Base-by-base conservation (phyloP, 306 rosid species). In the Sicyos edulis region DNA sequence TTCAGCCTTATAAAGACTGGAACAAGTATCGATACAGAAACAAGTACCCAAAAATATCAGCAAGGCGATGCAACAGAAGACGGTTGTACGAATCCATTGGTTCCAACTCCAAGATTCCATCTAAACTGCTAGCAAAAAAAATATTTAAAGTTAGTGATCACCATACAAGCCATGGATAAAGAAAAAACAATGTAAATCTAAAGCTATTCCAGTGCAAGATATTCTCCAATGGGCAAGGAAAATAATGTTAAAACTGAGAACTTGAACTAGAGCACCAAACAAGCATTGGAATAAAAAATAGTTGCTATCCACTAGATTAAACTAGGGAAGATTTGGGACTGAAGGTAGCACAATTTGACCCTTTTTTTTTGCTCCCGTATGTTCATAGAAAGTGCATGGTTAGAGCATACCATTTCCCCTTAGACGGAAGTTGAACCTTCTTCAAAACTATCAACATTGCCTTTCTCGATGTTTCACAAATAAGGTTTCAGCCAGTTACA, bases 1-100 rank as follows among this genome's bases (percentile, higher is more conserved):
- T 21, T 34, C 60, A 51, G 24, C 34, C 21, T 61, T 16, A 29
- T 19, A 52, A 11, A 7, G 65, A 65, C 3, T 11, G 24, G 5
- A 20, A 5, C 8, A 22, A 26, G 22, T 63, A 42, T 47, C 12
- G 26, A 53, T 32, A 32, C 70, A 54, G 60, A 75, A 71, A 70
- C 70, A 63, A 4, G 51, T 82, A 93, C 99, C 97, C 97, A 85
- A 93, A 93, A 82, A 93, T 93, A 82, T 93, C 99, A 45, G 99
- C 97, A 82, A 93, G 97, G 60, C 96, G 97, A 69, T 93, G 99
- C 86, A 93, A 85, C 70, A 93, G 97, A 83, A 91, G 97, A 77
- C 99, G 99, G 50, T 82, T 86, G 82, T 93, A 93, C 44, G 99
- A 81, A 79, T 86, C 87, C 97, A 87, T 93, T 58, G 99, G 97